phyloP scores from a whole-genome alignment of 2,329 filamentous ascomycete genomes.

The Paecilomyces niveus region DNA sequence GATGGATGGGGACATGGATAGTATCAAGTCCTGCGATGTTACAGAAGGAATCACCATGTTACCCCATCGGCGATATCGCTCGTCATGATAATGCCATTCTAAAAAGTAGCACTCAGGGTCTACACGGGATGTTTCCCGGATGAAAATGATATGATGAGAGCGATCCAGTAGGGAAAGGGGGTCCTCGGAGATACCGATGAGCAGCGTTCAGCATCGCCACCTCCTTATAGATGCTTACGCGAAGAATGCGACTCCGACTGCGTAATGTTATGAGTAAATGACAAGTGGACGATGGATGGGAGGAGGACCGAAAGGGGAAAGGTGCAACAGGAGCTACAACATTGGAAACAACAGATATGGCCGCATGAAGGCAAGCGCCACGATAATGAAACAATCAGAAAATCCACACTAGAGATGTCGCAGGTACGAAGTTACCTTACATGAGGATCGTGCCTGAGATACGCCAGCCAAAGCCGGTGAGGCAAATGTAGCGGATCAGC shows the following conservation, averaged over 20 bases:
- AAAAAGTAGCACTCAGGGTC: not conserved
- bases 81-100: not conserved
- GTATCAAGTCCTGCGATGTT: not conserved
- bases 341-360: not conserved
- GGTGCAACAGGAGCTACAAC: not conserved
- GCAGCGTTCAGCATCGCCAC: conserved; percentile 2
- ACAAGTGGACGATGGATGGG: not conserved
- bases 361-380: not conserved
- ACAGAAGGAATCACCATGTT: no score
- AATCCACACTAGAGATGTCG: not conserved
- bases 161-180: not conserved
- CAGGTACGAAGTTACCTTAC: not conserved
- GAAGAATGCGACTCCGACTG: not conserved
- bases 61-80: not conserved
- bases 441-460: not conserved
- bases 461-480: not conserved
- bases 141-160: not conserved
- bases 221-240: conserved; percentile 5
- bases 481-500: not conserved
- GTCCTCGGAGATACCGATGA: not conserved
- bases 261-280: conserved; percentile 7
- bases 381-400: not conserved
- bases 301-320: not conserved
- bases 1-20: not conserved
- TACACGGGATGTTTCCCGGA: not conserved